Conservation (phyloP, 768 basidiomycete genomes). For the Asterophora parasitica region DNA sequence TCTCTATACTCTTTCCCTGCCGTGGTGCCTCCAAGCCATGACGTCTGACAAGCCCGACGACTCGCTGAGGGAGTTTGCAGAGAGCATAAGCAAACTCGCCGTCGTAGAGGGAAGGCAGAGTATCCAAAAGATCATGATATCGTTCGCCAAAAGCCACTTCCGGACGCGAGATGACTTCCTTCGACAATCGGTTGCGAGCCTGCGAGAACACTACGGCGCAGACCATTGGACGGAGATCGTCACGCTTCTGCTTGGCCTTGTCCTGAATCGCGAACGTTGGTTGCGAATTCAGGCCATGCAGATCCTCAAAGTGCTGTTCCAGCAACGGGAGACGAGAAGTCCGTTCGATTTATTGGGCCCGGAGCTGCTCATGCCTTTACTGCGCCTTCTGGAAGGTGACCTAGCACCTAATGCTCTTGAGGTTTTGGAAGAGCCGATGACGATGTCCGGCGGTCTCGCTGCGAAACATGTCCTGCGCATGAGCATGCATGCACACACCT, state of each 20-base stretch:
- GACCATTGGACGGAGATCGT: constrained; percentile 78
- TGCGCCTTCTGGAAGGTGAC: constrained; percentile 85
- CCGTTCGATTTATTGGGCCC: constrained; percentile 73
- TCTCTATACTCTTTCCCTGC: constrained; percentile 75
- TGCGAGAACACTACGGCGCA: constrained; percentile 79
- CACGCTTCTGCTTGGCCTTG: constrained; percentile 79
- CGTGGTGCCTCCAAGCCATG: constrained; percentile 86
- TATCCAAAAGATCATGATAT: constrained; percentile 84
- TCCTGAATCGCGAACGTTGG: constrained; percentile 81
- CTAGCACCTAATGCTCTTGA: constrained; percentile 83
- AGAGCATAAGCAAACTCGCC: constrained; percentile 69
- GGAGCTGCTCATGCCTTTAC: constrained; percentile 85
- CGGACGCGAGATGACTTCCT: constrained; percentile 92
- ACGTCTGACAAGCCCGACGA: constrained; percentile 54
- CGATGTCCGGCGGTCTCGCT: constrained; percentile 68
- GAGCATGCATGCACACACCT: constrained; percentile 69
- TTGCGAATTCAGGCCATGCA: constrained; percentile 79
- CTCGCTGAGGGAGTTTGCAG: constrained; percentile 63
- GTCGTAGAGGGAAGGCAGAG: constrained; percentile 67
- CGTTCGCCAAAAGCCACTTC: constrained; percentile 84
- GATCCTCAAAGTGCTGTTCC: constrained; percentile 83
- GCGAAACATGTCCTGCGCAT: constrained; percentile 87
- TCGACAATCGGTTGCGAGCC: constrained; percentile 77
- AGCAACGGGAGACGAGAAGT: constrained; percentile 74
- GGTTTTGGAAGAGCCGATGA: constrained; percentile 88